Percentiles rank a stretch among this genome's conserved stretches.
Conservation (phyloP, 306 rosid genomes). For the Alnus glutinosa region DNA sequence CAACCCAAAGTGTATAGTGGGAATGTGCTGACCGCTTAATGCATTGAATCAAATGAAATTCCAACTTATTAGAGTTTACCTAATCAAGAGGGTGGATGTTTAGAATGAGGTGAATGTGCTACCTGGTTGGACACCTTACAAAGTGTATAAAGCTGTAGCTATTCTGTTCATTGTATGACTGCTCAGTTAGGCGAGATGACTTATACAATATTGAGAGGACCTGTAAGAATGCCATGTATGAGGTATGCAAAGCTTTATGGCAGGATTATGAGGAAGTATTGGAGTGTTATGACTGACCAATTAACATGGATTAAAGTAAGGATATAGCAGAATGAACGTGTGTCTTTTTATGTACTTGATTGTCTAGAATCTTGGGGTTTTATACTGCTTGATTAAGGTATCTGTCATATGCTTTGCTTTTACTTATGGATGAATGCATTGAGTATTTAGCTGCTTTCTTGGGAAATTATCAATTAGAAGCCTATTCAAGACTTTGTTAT, state of each 20-base stretch:
- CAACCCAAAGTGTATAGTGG: background rate
- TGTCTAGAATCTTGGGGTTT: background rate
- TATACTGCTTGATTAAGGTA: background rate
- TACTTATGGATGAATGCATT: background rate
- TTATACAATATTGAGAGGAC: background rate
- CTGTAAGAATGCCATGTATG: background rate
- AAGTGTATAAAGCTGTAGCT: background rate
- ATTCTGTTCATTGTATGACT: conserved; percentile 2
- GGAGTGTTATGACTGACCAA: conserved; percentile 13
- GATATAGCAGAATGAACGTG: background rate
- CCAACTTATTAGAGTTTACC: background rate
- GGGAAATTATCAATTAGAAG: background rate
- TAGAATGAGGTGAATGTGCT: conserved; percentile 8
- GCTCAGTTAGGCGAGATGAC: background rate
- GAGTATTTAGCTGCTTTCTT: background rate
- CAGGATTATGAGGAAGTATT: background rate
- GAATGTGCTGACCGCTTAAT: background rate
- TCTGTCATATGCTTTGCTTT: background rate
- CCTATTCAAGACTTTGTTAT: background rate
- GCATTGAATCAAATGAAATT: background rate
- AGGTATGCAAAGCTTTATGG: background rate
- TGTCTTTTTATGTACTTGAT: background rate
- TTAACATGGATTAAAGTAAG: background rate
- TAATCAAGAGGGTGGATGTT: background rate
- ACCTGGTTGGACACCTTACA: background rate